Conservation (phyloP, 2,329 filamentous ascomycete species). For the Davidsoniella eucalypti region DNA sequence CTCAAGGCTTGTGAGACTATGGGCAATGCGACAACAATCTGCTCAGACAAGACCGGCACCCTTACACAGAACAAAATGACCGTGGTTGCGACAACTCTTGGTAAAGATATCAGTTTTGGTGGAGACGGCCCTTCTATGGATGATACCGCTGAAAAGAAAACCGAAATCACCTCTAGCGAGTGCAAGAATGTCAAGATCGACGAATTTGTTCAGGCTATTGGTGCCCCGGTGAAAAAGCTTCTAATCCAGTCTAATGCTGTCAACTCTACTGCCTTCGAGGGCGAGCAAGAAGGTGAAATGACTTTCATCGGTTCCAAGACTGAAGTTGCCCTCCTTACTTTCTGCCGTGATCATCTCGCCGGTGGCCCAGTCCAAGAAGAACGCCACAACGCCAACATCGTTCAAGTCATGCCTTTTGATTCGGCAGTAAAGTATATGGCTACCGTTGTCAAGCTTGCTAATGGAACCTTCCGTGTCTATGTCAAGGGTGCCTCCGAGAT, state of each 20-base stretch:
- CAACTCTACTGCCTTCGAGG: constrained; percentile 43
- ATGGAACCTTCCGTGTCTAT: constrained; percentile 26
- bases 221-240: constrained; percentile 13
- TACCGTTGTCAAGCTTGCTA: constrained; percentile 32
- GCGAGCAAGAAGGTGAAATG: constrained; percentile 27
- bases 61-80: constrained; percentile 53
- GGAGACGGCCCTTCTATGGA: constrained; percentile 8
- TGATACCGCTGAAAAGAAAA: neutral
- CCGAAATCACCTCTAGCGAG: neutral
- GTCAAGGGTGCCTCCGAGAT: constrained; percentile 41
- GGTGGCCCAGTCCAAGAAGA: constrained; percentile 30
- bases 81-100: constrained; percentile 52
- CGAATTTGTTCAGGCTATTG: constrained; percentile 10
- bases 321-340: constrained; percentile 35
- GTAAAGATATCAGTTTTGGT: constrained; percentile 24
- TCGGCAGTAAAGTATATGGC: constrained; percentile 40
- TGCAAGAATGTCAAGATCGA: constrained; percentile 2
- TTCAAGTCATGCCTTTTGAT: constrained; percentile 37
- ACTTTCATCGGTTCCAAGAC: constrained; percentile 40
- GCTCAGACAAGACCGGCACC: constrained; percentile 42
- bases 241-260: constrained; percentile 31
- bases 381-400: constrained; percentile 28
- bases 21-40: constrained; percentile 59
- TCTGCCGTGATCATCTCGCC: constrained; percentile 33
- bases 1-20: constrained; percentile 56